These are phyloP conservation scores for Trichoderma guizhouense DNA, from an alignment of 2,329 filamentous ascomycete genomes.

Conservation along the genomic window DNA sequence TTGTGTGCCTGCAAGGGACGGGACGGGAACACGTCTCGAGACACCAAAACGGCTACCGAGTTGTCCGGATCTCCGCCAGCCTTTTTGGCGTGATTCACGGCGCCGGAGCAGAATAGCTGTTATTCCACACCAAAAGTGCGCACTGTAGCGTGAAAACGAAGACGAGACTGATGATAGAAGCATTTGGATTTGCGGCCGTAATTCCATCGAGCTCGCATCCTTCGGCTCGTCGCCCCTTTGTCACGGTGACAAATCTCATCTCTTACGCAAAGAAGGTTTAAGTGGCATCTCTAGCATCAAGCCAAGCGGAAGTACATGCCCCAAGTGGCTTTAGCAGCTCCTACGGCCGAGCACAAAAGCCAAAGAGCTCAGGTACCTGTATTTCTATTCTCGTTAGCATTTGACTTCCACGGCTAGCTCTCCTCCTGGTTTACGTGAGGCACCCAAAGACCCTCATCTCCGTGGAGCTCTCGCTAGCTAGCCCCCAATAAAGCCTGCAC, in stretches of 20 bases:
- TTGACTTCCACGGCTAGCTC: not conserved
- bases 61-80: not conserved
- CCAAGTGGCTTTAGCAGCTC: not conserved
- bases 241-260: slow-evolving; percentile 11
- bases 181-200: not conserved
- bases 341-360: not conserved
- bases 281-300: not conserved
- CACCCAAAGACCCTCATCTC: not conserved
- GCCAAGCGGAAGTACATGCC: not conserved
- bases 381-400: not conserved
- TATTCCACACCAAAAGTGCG: not conserved
- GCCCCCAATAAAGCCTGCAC: slow-evolving; percentile 13
- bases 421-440: not conserved
- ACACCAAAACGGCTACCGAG: not conserved
- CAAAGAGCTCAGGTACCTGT: not conserved
- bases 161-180: not conserved
- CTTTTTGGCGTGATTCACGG: not conserved
- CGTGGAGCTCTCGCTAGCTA: not conserved
- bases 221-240: slow-evolving; percentile 16
- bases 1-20: not conserved
- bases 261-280: not conserved
- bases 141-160: slow-evolving; percentile 1
- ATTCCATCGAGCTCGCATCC: not conserved
- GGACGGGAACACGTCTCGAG: not conserved
- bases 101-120: not conserved